phyloP scores from a whole-genome alignment of 805 yeast genomes.

The Wickerhamomyces sydowiorum region DNA sequence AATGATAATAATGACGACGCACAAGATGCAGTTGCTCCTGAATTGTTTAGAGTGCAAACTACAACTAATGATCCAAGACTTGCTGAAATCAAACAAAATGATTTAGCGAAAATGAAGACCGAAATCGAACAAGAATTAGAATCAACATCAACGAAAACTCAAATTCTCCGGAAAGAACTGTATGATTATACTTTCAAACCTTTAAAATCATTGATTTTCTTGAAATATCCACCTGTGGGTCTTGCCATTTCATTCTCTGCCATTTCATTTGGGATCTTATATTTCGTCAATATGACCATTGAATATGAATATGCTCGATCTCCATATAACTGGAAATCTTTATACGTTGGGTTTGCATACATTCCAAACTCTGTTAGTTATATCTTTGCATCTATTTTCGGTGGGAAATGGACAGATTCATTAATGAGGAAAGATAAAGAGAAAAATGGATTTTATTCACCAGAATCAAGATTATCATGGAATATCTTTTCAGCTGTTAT shows the following conservation, averaged over 20 bases:
- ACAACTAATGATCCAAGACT: conserved; percentile 15
- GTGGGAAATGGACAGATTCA: conserved; percentile 75
- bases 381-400: conserved; percentile 67
- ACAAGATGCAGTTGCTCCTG: conserved; percentile 18
- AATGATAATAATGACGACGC: conserved; percentile 13
- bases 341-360: conserved; percentile 69
- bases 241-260: conserved; percentile 63
- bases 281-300: conserved; percentile 70
- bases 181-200: conserved; percentile 55
- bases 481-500: conserved; percentile 64
- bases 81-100: conserved; percentile 17
- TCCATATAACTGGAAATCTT: conserved; percentile 66
- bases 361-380: conserved; percentile 82
- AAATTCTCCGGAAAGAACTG: conserved; percentile 21
- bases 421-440: conserved; percentile 46
- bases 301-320: conserved; percentile 51
- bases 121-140: conserved; percentile 22
- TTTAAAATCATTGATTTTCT: conserved; percentile 49
- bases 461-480: conserved; percentile 76
- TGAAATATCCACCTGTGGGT: conserved; percentile 69
- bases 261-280: conserved; percentile 64
- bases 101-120: conserved; percentile 18
- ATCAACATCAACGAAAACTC: conserved; percentile 14
- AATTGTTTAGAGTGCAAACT: conserved; percentile 17
- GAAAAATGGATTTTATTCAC: conserved; percentile 61